Evolutionary conservation across 495 filamentous ascomycete species (phyloP), one percentile per base, ranked within the genome.

Genomic region (Acidomyces sp.): DNA sequence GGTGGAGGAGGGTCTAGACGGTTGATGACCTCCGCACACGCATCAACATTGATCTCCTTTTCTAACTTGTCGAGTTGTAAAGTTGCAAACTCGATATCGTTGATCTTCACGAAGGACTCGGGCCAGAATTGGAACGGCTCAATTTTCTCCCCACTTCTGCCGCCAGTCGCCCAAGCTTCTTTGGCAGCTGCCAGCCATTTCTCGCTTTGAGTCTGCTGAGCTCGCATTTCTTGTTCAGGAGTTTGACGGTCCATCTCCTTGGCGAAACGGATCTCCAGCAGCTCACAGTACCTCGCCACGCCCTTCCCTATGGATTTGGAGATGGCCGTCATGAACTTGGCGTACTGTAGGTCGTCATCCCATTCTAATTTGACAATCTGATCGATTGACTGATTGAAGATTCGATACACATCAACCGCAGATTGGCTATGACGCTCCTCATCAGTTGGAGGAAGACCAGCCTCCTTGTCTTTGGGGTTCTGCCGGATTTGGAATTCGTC

Each of bases 61-160:
- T 94, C 88, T 12, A 99, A 70, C 54, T 78, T 83, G 55, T 99
- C 92, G 29, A 96, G 68, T 49, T 92, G 85, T 16, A 80, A 69
- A 53, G 88, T 79, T 18, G 85, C 90, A 63, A 80, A 94, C 62
- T 95, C 88, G 49, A 96, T 73, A 53, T 99, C 94, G 66, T 99
- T 99, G 47, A 99, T 69, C 62, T 99, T 99, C 34, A 96, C 82
- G 49, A 96, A 77, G 23, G 86, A 95, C 86, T 93, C 81, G 2
- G 85, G 82, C 46, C 81, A 85, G 66, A 99, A 99, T 53, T 96
- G 88, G 61, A 95, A 99, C 3, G 92, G 92, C 52, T 99, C 90
- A 16, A 93, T 79, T 55, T 84, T 95, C 41, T 96, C 86, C 55
- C 84, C 39, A 11, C 41, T 37, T 21, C 34, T 37, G 29, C 48